Conservation (phyloP, 2,329 filamentous ascomycete genomes). For the Talaromyces marneffei region DNA sequence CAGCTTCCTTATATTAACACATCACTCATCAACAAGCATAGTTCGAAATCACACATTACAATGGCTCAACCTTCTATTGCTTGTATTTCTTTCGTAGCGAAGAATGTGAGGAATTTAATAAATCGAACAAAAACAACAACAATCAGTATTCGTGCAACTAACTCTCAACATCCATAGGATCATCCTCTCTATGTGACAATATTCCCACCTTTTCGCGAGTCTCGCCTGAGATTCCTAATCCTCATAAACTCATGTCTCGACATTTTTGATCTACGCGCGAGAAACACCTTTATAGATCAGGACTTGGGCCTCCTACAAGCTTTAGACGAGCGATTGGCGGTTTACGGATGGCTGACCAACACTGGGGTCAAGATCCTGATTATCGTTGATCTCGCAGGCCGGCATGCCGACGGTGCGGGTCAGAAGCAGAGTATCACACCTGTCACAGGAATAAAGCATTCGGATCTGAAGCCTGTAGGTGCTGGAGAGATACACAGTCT, state of each 20-base stretch:
- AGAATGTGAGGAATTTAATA: slow-evolving; percentile 56
- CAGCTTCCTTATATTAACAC: not conserved
- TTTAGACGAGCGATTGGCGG: slow-evolving; percentile 84
- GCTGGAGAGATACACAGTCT: not conserved
- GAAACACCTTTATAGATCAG: slow-evolving; percentile 66
- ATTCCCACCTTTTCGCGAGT: slow-evolving; percentile 67
- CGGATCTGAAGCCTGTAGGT: slow-evolving; percentile 76
- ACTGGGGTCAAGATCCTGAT: slow-evolving; percentile 88
- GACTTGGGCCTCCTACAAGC: slow-evolving; percentile 90
- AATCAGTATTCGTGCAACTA: not conserved
- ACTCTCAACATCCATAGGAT: slow-evolving; percentile 57
- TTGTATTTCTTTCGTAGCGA: slow-evolving; percentile 88
- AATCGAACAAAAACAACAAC: not conserved
- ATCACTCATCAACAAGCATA: not conserved
- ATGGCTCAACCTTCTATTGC: slow-evolving; percentile 69
- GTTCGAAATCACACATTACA: not conserved
- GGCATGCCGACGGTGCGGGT: slow-evolving; percentile 40
- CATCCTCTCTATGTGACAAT: slow-evolving; percentile 91
- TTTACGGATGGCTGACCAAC: slow-evolving; percentile 95
- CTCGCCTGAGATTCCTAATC: slow-evolving; percentile 77
- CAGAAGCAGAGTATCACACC: slow-evolving; percentile 29
- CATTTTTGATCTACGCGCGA: slow-evolving; percentile 81
- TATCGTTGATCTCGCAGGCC: slow-evolving; percentile 83
- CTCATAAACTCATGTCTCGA: slow-evolving; percentile 87
- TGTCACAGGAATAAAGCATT: slow-evolving; percentile 67